A percentile compares a stretch with the other conserved stretches of the same genome.
phyloP scores from a whole-genome alignment of 208 protist species.

The Crithidia bombi region DNA sequence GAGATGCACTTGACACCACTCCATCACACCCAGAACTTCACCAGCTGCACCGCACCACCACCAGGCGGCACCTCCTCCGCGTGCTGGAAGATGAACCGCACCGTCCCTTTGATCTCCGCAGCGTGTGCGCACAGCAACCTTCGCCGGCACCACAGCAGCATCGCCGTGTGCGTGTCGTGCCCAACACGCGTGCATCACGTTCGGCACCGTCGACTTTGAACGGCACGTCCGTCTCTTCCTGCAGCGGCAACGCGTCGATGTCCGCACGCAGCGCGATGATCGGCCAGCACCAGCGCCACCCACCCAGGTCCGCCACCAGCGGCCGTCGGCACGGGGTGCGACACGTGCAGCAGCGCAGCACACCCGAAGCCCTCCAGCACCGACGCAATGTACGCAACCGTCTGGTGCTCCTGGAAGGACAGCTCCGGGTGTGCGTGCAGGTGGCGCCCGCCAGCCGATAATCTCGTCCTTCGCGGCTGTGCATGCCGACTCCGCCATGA shows the following conservation, averaged over 20 bases:
- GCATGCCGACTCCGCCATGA: constrained; percentile 36
- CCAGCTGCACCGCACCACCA: constrained; percentile 61
- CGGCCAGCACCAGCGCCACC: constrained; percentile 58
- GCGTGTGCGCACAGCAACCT: constrained; percentile 62
- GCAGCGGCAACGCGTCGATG: constrained; percentile 71
- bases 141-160: constrained; percentile 71
- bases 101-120: constrained; percentile 54
- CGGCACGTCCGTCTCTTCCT: constrained; percentile 66
- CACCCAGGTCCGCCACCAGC: constrained; percentile 60
- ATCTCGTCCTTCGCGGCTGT: constrained; percentile 23
- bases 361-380: constrained; percentile 43
- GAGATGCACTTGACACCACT: constrained; percentile 58
- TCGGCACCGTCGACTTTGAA: constrained; percentile 57
- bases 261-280: constrained; percentile 71
- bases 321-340: constrained; percentile 46
- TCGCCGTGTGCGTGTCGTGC: constrained; percentile 70
- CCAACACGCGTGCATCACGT: constrained; percentile 78
- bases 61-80: constrained; percentile 65
- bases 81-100: constrained; percentile 79
- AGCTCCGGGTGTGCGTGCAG: constrained; percentile 58
- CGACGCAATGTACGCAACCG: constrained; percentile 44
- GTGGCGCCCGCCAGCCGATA: constrained; percentile 33
- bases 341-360: constrained; percentile 42
- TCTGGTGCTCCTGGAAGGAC: constrained; percentile 50
- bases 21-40: constrained; percentile 51